Evolutionary conservation across 139 green algal genomes (phyloP).

Genomic region (Picochlorum costavermella): DNA sequence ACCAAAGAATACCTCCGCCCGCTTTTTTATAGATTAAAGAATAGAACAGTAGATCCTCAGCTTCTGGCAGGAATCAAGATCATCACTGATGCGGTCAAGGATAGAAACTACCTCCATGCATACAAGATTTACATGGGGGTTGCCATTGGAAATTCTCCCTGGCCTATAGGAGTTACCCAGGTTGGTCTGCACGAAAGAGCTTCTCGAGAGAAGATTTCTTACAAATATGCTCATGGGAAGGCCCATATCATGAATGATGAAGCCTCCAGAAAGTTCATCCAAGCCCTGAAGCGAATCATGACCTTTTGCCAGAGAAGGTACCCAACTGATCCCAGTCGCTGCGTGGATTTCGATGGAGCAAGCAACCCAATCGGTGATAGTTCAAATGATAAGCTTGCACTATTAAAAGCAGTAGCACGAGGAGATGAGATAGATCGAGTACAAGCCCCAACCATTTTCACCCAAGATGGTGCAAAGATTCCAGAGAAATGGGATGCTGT

Average conservation of each 20-base stretch:
- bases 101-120: constrained; percentile 89
- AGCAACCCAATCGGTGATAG: constrained; percentile 35
- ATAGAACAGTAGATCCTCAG: constrained; percentile 41
- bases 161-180: constrained; percentile 94
- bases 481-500: constrained; percentile 11
- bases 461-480: constrained; percentile 17
- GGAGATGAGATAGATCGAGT: constrained; percentile 39
- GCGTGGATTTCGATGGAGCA: constrained; percentile 66
- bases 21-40: constrained; percentile 67
- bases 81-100: constrained; percentile 54
- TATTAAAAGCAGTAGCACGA: constrained; percentile 50
- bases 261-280: constrained; percentile 89
- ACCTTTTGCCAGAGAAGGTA: constrained; percentile 73
- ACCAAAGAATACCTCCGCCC: constrained; percentile 77
- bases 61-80: constrained; percentile 45
- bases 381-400: constrained; percentile 49
- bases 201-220: constrained; percentile 92
- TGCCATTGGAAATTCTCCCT: constrained; percentile 90
- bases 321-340: constrained; percentile 77
- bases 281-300: constrained; percentile 76
- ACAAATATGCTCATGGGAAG: constrained; percentile 5
- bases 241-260: constrained; percentile 99
- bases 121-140: constrained; percentile 94
- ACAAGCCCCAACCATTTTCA: constrained; percentile 13
- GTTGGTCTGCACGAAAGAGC: constrained; percentile 83